A percentile compares a stretch with the other conserved stretches of the same genome.
Conservation (phyloP, 2,329 filamentous ascomycete species). For the Fusarium sublunatum region DNA sequence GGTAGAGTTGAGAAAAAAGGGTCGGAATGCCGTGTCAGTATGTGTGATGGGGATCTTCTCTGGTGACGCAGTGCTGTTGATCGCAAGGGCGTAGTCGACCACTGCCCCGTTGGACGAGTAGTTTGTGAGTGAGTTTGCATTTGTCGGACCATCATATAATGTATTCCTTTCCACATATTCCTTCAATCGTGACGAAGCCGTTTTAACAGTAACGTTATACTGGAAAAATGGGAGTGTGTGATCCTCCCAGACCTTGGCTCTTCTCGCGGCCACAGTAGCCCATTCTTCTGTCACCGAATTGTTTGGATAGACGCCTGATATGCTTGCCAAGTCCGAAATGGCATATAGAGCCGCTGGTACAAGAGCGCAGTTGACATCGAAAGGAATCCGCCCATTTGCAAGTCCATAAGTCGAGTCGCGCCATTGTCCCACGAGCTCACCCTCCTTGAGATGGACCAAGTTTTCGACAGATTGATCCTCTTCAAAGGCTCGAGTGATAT, state of each 20-base stretch:
- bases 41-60: conserved; percentile 68
- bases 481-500: conserved; percentile 64
- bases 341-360: conserved; percentile 70
- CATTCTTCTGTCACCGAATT: conserved; percentile 53
- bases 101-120: conserved; percentile 53
- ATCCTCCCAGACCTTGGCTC: conserved; percentile 72
- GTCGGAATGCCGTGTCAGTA: conserved; percentile 72
- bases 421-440: conserved; percentile 70
- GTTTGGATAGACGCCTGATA: conserved; percentile 61
- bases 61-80: conserved; percentile 63
- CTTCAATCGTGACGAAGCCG: conserved; percentile 60
- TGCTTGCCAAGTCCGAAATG: conserved; percentile 62
- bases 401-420: conserved; percentile 70
- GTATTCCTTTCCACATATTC: conserved; percentile 57
- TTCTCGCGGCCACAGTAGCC: conserved; percentile 57
- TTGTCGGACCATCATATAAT: conserved; percentile 58
- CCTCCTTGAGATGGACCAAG: conserved; percentile 67
- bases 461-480: conserved; percentile 63
- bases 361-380: conserved; percentile 72
- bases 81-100: conserved; percentile 66
- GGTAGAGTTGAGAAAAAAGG: conserved; percentile 70
- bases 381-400: conserved; percentile 71
- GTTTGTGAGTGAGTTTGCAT: conserved; percentile 52
- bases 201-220: conserved; percentile 52
- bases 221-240: conserved; percentile 68